Percentiles rank a stretch among this genome's conserved stretches.
Evolutionary conservation across 192 early-diverging fungal genomes (phyloP).

Genomic region (Backusella australiensis): DNA sequence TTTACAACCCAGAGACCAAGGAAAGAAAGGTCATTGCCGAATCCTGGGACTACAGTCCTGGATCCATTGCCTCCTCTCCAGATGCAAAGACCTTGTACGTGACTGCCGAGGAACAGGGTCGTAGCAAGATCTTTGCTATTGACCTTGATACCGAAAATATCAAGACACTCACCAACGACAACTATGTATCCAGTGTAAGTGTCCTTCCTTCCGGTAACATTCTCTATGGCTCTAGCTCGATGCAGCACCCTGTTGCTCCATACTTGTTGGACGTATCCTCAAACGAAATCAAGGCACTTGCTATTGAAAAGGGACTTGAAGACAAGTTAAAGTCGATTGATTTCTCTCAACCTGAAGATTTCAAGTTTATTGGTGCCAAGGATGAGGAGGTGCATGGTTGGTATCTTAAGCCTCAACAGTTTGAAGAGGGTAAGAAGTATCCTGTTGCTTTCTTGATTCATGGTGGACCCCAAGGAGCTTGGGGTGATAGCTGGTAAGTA

Average conservation of each 20-base stretch:
- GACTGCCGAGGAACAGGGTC: conserved; percentile 66
- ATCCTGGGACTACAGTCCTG: conserved; percentile 64
- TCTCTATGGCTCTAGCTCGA: conserved; percentile 44
- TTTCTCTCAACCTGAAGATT: conserved; percentile 56
- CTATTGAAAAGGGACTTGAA: conserved; percentile 32
- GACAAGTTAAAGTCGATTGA: conserved; percentile 44
- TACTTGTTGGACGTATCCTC: conserved; percentile 38
- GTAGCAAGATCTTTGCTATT: conserved; percentile 62
- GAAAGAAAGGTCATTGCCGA: conserved; percentile 43
- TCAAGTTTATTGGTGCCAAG: conserved; percentile 67
- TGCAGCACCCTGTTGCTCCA: conserved; percentile 40
- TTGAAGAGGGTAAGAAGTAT: conserved; percentile 56
- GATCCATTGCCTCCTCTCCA: conserved; percentile 55
- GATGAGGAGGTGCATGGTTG: conserved; percentile 60
- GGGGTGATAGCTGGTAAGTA: conserved; percentile 54
- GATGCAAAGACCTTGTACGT: conserved; percentile 55
- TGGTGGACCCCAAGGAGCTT: conserved; percentile 78
- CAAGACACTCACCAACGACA: conserved; percentile 45
- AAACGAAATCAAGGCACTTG: conserved; percentile 19
- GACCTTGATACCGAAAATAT: conserved; percentile 49
- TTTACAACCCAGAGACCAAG: conserved; percentile 46
- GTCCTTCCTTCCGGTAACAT: conserved; percentile 42
- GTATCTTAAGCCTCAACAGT: conserved; percentile 60
- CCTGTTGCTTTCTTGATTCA: conserved; percentile 80
- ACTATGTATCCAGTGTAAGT: conserved; percentile 44